Percentiles rank a stretch among this genome's conserved stretches.
Evolutionary conservation across 1,139 yeast species (phyloP).

Genomic region (Lodderomyces orthopsilosis): DNA sequence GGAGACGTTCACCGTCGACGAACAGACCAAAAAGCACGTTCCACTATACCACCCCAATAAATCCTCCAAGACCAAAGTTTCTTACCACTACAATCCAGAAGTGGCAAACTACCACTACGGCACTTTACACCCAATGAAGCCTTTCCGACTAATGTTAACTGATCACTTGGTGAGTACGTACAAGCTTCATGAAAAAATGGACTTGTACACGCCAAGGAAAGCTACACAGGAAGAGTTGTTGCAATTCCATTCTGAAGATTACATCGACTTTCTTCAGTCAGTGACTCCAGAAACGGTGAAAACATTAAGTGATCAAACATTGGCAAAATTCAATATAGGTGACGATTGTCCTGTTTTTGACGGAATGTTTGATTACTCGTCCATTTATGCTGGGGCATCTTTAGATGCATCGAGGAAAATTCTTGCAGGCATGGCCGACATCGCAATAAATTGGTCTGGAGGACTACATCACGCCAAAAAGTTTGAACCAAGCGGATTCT

Average conservation of each 20-base stretch:
- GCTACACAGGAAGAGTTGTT: constrained; percentile 79
- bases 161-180: constrained; percentile 87
- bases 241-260: constrained; percentile 85
- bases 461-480: constrained; percentile 97
- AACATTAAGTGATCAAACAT: constrained; percentile 51
- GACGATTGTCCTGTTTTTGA: constrained; percentile 98
- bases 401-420: constrained; percentile 88
- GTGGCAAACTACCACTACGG: constrained; percentile 87
- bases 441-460: constrained; percentile 97
- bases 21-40: constrained; percentile 52
- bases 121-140: constrained; percentile 95
- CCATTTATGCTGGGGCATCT: constrained; percentile 88
- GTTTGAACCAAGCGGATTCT: constrained; percentile 90
- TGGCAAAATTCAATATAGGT: constrained; percentile 86
- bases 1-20: constrained; percentile 49
- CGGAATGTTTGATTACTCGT: constrained; percentile 85
- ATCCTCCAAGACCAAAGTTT: constrained; percentile 48
- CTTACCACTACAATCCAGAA: constrained; percentile 85
- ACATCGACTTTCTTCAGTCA: constrained; percentile 71
- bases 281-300: constrained; percentile 80
- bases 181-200: constrained; percentile 87
- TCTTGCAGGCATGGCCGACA: constrained; percentile 81
- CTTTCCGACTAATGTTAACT: constrained; percentile 90
- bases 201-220: constrained; percentile 73
- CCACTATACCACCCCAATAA: constrained; percentile 55